Percentiles rank a stretch among this genome's conserved stretches.
phyloP scores from a whole-genome alignment of 2,329 filamentous ascomycete species.

The Grosmannia clavigera region DNA sequence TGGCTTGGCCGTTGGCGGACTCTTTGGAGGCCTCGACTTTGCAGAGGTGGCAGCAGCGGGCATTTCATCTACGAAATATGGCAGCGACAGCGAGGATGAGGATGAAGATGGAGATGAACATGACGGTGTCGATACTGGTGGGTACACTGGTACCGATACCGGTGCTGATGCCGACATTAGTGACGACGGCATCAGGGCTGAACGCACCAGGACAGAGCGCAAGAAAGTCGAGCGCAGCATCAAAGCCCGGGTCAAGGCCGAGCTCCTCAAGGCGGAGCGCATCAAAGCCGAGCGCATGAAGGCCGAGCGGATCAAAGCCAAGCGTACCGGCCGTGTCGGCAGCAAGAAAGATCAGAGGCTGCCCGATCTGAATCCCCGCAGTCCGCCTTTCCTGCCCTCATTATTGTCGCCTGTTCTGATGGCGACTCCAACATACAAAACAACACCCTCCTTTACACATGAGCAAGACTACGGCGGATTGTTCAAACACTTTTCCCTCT shows the following conservation, averaged over 20 bases:
- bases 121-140: not conserved
- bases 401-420: not conserved
- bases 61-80: not conserved
- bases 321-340: not conserved
- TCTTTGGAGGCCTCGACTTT: constrained; percentile 8
- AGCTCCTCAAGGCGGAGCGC: not conserved
- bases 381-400: not conserved
- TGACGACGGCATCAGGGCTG: no score
- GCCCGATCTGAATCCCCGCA: not conserved
- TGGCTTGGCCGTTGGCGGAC: not conserved
- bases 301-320: not conserved
- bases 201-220: no score
- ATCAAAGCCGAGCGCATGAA: not conserved
- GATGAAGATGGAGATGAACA: not conserved
- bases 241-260: no score
- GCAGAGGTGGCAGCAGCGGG: not conserved
- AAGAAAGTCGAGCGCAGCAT: no score
- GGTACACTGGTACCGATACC: no score
- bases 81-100: not conserved
- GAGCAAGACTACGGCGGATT: not conserved
- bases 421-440: not conserved
- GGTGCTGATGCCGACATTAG: no score
- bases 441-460: not conserved
- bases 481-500: not conserved
- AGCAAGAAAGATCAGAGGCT: not conserved